phyloP scores from a whole-genome alignment of 2,329 filamentous ascomycete genomes.

The Arthrinium puccinioides region DNA sequence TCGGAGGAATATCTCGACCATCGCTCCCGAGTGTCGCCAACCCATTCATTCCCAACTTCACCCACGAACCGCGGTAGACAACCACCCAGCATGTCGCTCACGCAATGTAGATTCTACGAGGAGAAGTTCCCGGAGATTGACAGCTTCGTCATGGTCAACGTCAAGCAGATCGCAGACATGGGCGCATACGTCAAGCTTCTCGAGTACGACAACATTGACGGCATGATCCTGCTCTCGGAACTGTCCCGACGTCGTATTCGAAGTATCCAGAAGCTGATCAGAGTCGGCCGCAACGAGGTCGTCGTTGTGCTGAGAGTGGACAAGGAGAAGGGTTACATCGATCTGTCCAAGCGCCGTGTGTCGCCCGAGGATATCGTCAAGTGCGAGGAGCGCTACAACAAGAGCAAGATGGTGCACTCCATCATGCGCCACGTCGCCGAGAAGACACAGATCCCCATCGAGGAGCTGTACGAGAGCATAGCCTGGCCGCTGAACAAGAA shows the following conservation, averaged over 20 bases:
- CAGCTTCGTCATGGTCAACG: slow-evolving; percentile 99
- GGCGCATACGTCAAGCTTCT: slow-evolving; percentile 98
- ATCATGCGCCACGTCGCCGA: slow-evolving; percentile 99
- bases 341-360: slow-evolving; percentile 96
- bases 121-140: slow-evolving; percentile 98
- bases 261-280: slow-evolving; percentile 97
- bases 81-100: slow-evolving; percentile 80
- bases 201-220: slow-evolving; percentile 99
- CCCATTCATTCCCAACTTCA: not conserved
- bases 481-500: slow-evolving; percentile 97
- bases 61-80: slow-evolving; percentile 7
- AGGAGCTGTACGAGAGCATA: slow-evolving; percentile 88
- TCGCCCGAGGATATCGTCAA: slow-evolving; percentile 96
- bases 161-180: slow-evolving; percentile 99
- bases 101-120: slow-evolving; percentile 95
- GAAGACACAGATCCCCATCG: slow-evolving; percentile 91
- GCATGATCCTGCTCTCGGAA: slow-evolving; percentile 98
- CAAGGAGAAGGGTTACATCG: slow-evolving; percentile 99
- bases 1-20: no score
- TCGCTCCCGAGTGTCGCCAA: no score
- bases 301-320: slow-evolving; percentile 97
- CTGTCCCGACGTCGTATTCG: slow-evolving; percentile 96
- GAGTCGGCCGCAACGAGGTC: slow-evolving; percentile 95
- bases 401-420: slow-evolving; percentile 98
- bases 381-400: slow-evolving; percentile 99